Evolutionary conservation across 1,284 basidiomycete species (phyloP), one percentile per base, ranked within the genome.

Genomic region (Porogramme epimiltina): DNA sequence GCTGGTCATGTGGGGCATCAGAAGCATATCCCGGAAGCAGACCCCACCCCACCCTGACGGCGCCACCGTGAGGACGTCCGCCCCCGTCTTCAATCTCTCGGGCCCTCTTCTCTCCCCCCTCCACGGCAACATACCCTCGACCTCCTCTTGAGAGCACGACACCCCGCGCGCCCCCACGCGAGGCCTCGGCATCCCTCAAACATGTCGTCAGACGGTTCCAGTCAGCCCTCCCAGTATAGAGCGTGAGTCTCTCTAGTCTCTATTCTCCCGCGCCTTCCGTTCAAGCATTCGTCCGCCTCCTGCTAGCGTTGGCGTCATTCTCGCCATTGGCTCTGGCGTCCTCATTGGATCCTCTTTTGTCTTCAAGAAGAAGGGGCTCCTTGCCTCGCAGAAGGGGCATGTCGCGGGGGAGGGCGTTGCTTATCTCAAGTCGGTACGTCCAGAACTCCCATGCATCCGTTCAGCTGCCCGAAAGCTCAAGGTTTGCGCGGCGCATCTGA

Each of bases 261-360:
- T 24, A 23, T 24, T 31, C 22, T 31, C 18, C 28, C 9, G 19
- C 11, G 18, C 11, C 19, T 8, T 18, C 15, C 6, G 42, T 18
- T 10, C 10, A 22, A 3, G 20, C 28, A 13, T 2, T 20, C 10
- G 31, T 23, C 6, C 13, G 4, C n/a, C 24, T 11, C 3, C 15
- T 15, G 28, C 2, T 36, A 67, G 66, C 34, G 55, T 67, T 22
- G 66, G 66, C 18, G 61, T 67, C 20, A 49, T 57, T 3, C 61
- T 67, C 13, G 86, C 85, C 4, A 74, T 87, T 25, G 75, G 74
- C 3, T 79, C 76, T 28, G 85, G 86, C 4, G 47, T 85, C 11
- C 76, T 89, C 54, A 87, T 87, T 57, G 86, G 85, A 18, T 70
- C 79, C 0, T 74, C 69, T 19, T 81, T 80, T 63, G 78, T 79